Percentiles rank a stretch among this genome's conserved stretches.
phyloP scores from a whole-genome alignment of 768 basidiomycete genomes.

The Mycena rebaudengoi region DNA sequence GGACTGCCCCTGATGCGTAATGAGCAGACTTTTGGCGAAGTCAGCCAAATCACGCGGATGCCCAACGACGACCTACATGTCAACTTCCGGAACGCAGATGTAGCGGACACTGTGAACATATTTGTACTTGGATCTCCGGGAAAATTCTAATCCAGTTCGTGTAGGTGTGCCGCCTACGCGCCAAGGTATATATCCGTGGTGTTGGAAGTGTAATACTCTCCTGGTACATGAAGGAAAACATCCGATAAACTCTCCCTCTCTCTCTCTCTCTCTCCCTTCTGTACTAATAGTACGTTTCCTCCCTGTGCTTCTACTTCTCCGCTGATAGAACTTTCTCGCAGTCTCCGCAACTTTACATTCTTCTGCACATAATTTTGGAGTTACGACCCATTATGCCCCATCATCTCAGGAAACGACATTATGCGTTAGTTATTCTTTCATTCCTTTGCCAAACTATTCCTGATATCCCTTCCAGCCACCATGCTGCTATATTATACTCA shows the following conservation, averaged over 20 bases:
- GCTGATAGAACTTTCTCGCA: not conserved
- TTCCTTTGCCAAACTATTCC: not conserved
- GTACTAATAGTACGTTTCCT: not conserved
- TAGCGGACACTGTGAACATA: slow-evolving; percentile 77
- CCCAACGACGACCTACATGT: slow-evolving; percentile 84
- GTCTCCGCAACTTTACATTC: not conserved
- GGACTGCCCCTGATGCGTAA: slow-evolving; percentile 3
- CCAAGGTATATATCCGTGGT: slow-evolving; percentile 75
- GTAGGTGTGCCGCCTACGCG: slow-evolving; percentile 82
- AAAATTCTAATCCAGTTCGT: slow-evolving; percentile 1
- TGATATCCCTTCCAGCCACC: slow-evolving; percentile 7
- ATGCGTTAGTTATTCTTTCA: slow-evolving; percentile 16
- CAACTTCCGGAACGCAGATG: slow-evolving; percentile 76
- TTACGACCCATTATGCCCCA: slow-evolving; percentile 27
- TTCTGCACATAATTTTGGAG: slow-evolving; percentile 22
- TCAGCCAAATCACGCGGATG: slow-evolving; percentile 75
- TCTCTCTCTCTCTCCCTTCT: not conserved
- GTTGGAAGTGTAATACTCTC: slow-evolving; percentile 84
- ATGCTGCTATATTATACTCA: slow-evolving; percentile 14
- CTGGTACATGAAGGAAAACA: slow-evolving; percentile 67
- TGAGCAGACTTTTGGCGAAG: slow-evolving; percentile 76
- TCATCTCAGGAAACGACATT: slow-evolving; percentile 21
- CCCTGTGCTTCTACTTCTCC: not conserved
- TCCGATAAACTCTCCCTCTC: slow-evolving; percentile 37
- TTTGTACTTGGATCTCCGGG: not conserved